Conservation (phyloP, 441 rosid genomes). For the Gossypium trilobum region DNA sequence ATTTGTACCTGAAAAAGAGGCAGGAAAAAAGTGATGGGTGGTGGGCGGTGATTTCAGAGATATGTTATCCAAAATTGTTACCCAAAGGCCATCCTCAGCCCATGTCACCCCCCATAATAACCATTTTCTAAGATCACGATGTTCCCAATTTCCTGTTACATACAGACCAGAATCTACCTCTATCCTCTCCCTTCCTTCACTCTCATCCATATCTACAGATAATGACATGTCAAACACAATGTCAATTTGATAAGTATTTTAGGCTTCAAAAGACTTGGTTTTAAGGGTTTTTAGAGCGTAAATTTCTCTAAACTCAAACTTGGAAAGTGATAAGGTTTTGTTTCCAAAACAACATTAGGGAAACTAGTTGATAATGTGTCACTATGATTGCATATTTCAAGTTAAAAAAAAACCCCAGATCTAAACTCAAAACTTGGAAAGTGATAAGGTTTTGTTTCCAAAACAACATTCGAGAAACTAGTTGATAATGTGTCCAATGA, state of each 20-base stretch:
- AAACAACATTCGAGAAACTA: background rate
- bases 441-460: background rate
- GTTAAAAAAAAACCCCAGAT: background rate
- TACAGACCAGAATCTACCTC: background rate
- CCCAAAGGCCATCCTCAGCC: constrained; percentile 1
- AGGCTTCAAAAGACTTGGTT: background rate
- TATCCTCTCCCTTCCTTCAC: background rate
- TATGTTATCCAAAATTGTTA: background rate
- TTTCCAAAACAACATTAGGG: background rate
- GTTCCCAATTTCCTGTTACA: background rate
- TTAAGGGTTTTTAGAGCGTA: background rate
- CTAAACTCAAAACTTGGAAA: background rate
- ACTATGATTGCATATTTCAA: background rate
- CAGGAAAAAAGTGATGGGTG: background rate
- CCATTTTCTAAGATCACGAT: background rate
- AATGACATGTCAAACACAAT: background rate
- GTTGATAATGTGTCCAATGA: background rate
- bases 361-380: background rate
- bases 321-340: constrained; percentile 1
- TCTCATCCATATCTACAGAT: background rate
- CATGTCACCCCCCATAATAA: constrained; percentile 8
- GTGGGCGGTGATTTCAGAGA: background rate
- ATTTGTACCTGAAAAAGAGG: background rate
- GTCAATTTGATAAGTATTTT: background rate
- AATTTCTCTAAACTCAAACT: background rate